Conservation (phyloP, 2,329 filamentous ascomycete genomes). For the Fusarium sp. region DNA sequence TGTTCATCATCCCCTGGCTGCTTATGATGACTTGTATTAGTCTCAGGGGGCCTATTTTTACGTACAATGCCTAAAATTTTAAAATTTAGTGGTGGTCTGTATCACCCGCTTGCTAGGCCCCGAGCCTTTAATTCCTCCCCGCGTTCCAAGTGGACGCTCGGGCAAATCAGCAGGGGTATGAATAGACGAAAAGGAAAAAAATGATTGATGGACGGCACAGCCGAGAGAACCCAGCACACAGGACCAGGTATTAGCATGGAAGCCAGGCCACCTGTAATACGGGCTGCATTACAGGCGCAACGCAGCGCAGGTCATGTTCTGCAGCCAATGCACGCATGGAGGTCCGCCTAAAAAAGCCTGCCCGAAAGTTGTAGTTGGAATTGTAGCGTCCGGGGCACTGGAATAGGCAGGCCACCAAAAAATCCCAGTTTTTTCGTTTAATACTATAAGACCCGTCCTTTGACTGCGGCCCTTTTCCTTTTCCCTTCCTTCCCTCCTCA, state of each 20-base stretch:
- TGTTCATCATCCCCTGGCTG: slow-evolving; percentile 7
- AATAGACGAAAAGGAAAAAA: slow-evolving; percentile 7
- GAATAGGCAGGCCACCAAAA: slow-evolving; percentile 40
- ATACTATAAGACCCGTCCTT: slow-evolving; percentile 37
- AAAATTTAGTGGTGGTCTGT: slow-evolving; percentile 22
- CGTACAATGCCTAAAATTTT: slow-evolving; percentile 22
- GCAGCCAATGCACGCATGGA: slow-evolving; percentile 20
- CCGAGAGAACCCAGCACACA: slow-evolving; percentile 3
- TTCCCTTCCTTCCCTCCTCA: slow-evolving; percentile 38
- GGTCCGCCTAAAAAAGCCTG: slow-evolving; percentile 37
- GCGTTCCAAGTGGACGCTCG: slow-evolving; percentile 39
- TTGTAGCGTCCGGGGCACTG: slow-evolving; percentile 23
- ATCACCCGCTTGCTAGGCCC: slow-evolving; percentile 22
- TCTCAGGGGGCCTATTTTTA: slow-evolving; percentile 40
- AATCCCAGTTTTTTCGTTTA: slow-evolving; percentile 34
- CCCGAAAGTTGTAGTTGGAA: slow-evolving; percentile 22
- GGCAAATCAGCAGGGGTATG: slow-evolving; percentile 16
- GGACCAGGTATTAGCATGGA: not conserved
- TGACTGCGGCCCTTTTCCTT: slow-evolving; percentile 24
- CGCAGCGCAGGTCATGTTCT: slow-evolving; percentile 16
- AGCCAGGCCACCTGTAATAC: slow-evolving; percentile 3
- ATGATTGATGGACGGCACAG: slow-evolving; percentile 16
- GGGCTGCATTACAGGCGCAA: slow-evolving; percentile 14
- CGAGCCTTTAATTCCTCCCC: slow-evolving; percentile 41
- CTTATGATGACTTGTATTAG: slow-evolving; percentile 16